These are phyloP conservation scores for Dionaea muscipula DNA, from an alignment of 179 eudicot genomes.

Conservation along the genomic window DNA sequence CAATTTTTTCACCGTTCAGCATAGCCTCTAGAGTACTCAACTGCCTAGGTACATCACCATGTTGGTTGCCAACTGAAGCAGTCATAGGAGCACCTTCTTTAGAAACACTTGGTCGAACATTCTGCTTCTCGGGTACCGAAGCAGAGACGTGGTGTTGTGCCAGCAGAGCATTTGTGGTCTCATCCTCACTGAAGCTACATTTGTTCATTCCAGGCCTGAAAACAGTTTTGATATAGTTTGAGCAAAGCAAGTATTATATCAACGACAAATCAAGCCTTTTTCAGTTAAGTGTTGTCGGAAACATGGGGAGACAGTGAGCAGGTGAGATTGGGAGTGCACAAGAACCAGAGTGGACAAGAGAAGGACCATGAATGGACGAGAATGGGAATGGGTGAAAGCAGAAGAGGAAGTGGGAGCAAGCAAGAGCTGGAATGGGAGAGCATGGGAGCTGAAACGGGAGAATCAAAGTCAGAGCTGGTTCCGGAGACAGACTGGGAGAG, in stretches of 20 bases:
- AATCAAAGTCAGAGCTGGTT: no score
- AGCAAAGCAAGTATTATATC: not conserved
- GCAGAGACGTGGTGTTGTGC: slow-evolving; percentile 18
- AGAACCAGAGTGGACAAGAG: no score
- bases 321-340: no score
- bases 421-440: no score
- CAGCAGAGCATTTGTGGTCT: slow-evolving; percentile 46
- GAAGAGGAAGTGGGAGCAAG: no score
- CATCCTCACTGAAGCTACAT: slow-evolving; percentile 69
- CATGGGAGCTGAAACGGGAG: no score
- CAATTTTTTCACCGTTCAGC: slow-evolving; percentile 12
- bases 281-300: not conserved
- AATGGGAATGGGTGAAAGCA: no score
- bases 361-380: no score
- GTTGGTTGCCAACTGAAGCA: slow-evolving; percentile 11
- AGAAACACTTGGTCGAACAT: slow-evolving; percentile 14
- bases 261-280: slow-evolving; percentile 11
- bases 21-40: slow-evolving; percentile 6
- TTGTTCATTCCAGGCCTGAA: slow-evolving; percentile 80
- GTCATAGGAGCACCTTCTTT: slow-evolving; percentile 14
- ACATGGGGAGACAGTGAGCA: no score
- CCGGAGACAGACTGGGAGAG: no score
- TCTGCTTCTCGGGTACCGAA: slow-evolving; percentile 11
- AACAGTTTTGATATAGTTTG: slow-evolving; percentile 3
- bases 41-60: slow-evolving; percentile 8